Percentiles rank a stretch among this genome's conserved stretches.
phyloP scores from a whole-genome alignment of 176 grass and related monocot species.

The Hordeum marinum region DNA sequence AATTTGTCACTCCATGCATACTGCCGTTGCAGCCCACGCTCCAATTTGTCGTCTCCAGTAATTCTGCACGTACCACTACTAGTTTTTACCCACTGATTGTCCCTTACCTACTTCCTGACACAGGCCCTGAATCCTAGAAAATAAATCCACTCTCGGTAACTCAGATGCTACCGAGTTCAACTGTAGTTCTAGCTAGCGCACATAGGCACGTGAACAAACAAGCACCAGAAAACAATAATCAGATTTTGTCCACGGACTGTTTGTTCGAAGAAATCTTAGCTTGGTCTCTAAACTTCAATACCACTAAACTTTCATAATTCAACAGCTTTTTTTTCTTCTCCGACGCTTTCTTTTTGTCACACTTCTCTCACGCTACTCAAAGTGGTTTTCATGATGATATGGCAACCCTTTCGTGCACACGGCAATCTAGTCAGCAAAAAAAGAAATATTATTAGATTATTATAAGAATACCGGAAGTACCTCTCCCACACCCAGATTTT shows the following conservation, averaged over 20 bases:
- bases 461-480: neutral
- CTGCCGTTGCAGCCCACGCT: neutral
- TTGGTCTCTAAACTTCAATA: neutral
- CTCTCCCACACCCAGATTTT: too few relatives aligned
- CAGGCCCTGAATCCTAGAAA: constrained; percentile 5
- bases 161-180: neutral
- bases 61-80: neutral
- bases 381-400: neutral
- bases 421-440: neutral
- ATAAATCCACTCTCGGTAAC: neutral
- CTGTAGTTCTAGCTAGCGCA: neutral
- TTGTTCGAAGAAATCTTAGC: neutral
- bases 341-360: too few relatives aligned
- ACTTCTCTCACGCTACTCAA: neutral
- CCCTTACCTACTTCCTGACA: neutral
- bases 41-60: constrained; percentile 8
- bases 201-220: neutral
- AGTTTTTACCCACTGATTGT: neutral
- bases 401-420: neutral
- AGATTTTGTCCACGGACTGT: neutral
- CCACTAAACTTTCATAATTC: neutral
- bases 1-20: neutral
- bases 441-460: neutral
- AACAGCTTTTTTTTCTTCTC: neutral
- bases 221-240: neutral